Evolutionary conservation across 805 yeast genomes (phyloP).

Genomic region (Sugiyamaella mastotermitis): DNA sequence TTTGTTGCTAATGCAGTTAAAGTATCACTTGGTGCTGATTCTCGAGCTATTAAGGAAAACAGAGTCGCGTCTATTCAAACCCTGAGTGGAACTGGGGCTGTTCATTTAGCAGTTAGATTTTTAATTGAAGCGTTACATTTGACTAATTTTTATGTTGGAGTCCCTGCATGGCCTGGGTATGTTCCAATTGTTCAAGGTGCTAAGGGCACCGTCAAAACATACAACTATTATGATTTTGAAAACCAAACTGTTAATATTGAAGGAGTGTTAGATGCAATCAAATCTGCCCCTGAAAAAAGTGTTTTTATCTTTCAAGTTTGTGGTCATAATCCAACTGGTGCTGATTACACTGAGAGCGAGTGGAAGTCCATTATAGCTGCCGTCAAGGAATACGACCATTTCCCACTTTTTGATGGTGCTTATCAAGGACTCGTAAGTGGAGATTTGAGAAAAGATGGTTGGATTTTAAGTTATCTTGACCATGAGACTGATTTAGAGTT

Average conservation of each 20-base stretch:
- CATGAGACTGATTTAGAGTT: conserved; percentile 47
- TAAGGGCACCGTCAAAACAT: conserved; percentile 59
- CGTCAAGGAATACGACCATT: conserved; percentile 53
- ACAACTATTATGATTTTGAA: conserved; percentile 78
- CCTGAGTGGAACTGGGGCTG: conserved; percentile 82
- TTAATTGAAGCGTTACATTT: conserved; percentile 30
- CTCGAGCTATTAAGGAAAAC: conserved; percentile 45
- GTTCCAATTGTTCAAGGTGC: conserved; percentile 65
- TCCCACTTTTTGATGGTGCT: conserved; percentile 85
- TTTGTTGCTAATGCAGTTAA: conserved; percentile 65
- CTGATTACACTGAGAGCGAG: conserved; percentile 77
- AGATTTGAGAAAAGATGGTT: conserved; percentile 71
- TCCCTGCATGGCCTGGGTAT: conserved; percentile 97
- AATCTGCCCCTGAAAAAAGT: conserved; percentile 66
- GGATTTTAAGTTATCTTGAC: conserved; percentile 58
- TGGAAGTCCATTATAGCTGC: conserved; percentile 67
- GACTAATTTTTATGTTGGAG: conserved; percentile 57
- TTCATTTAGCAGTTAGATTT: conserved; percentile 74
- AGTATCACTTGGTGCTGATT: conserved; percentile 58
- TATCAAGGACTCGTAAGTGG: conserved; percentile 97
- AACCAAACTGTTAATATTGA: conserved; percentile 64
- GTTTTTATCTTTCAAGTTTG: conserved; percentile 82
- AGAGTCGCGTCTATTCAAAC: conserved; percentile 59
- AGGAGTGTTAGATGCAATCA: conserved; percentile 59
- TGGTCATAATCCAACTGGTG: conserved; percentile 96